Evolutionary conservation across 2,329 filamentous ascomycete species (phyloP).

Genomic region (Huntiella abstrusa): DNA sequence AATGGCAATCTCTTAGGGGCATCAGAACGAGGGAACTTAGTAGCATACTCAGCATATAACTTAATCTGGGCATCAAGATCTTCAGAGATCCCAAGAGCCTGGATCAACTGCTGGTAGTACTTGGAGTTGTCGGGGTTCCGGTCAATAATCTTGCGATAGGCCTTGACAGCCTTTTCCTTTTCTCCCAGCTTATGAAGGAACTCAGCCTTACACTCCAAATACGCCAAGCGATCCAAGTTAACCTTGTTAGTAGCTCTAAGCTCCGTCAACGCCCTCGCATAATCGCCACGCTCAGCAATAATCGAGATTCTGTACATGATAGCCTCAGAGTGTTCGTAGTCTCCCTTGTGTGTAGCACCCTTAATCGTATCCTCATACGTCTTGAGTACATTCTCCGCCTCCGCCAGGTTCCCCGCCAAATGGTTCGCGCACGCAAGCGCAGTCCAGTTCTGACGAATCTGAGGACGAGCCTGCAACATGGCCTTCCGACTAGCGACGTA

Average conservation of each 20-base stretch:
- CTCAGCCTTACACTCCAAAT: slow-evolving; percentile 69
- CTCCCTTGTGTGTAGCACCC: slow-evolving; percentile 51
- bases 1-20: slow-evolving; percentile 71
- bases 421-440: slow-evolving; percentile 90
- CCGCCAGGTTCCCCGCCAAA: slow-evolving; percentile 61
- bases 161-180: slow-evolving; percentile 62
- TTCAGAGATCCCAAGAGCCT: slow-evolving; percentile 41
- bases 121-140: slow-evolving; percentile 73
- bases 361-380: slow-evolving; percentile 92
- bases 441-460: slow-evolving; percentile 85
- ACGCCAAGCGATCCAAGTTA: slow-evolving; percentile 65
- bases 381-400: slow-evolving; percentile 78
- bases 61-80: slow-evolving; percentile 48
- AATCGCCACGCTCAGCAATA: slow-evolving; percentile 77
- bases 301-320: slow-evolving; percentile 87
- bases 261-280: slow-evolving; percentile 68
- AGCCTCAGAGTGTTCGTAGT: slow-evolving; percentile 87
- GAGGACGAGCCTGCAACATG: slow-evolving; percentile 73
- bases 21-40: slow-evolving; percentile 67
- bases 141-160: slow-evolving; percentile 63
- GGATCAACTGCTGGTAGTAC: slow-evolving; percentile 67
- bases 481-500: slow-evolving; percentile 76
- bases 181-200: slow-evolving; percentile 63
- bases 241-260: slow-evolving; percentile 59
- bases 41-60: slow-evolving; percentile 58